Base-by-base conservation (phyloP, 805 yeast genomes). In the Lipomyces lipofer region DNA sequence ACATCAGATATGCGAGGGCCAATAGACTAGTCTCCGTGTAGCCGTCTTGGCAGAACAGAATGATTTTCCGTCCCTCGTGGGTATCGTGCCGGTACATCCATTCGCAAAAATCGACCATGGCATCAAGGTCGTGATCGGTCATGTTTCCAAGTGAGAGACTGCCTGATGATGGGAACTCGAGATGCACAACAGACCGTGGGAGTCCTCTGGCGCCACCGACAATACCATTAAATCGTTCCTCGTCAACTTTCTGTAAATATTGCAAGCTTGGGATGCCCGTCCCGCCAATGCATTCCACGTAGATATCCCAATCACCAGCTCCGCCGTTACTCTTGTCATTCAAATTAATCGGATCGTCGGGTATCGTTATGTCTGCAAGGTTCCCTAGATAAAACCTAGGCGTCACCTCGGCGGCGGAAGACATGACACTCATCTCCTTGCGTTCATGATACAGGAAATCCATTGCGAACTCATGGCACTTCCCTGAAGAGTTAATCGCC, bases 21-120 rank as follows among this genome's bases (percentile, higher is more conserved):
- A 91, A 69, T n/a, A 92, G 75, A 4, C 96, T 82, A 48, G 91
- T 85, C 66, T 90, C 97, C 0, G 97, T 88, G 69, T 91, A 92
- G 0, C 98, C 98, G 70, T 92, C 97, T 1, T 87, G 80, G 65
- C 96, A 89, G 66, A 82, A 85, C 8, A 91, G 73, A 56, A 91
- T 74, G 0, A 82, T 72, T 2, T 67, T 65, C 1, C 12, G 57
- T 56, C 44, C 46, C 29, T 39, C 63, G 63, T 12, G 49, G 33
- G 43, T 54, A 69, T 2, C 59, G 58, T 17, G 66, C 58, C 43
- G 54, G 43, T 82, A 83, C 15, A 90, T 71, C 36, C 86, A 71
- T 67, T 86, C 87, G 69, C 94, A 83, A 17, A 86, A 73, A 59
- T 84, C 84, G 49, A 88, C 75, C 30, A 90, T 78, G 6, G 86